Conservation (phyloP, 306 rosid species). For the Betula pendula region DNA sequence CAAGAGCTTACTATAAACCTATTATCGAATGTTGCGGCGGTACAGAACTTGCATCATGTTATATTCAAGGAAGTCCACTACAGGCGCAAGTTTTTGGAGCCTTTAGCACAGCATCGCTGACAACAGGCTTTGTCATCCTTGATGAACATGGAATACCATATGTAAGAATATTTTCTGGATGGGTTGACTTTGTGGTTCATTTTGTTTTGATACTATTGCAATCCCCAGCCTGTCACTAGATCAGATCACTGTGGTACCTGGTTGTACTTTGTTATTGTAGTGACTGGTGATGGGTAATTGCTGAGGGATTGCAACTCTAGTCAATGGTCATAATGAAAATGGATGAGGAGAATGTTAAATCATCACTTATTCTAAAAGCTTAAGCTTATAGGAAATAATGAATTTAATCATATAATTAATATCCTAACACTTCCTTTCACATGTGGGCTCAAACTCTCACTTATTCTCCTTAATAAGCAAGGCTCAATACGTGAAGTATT, state of each 20-base stretch:
- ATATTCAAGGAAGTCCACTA: conserved; percentile 54
- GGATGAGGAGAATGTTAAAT: neutral
- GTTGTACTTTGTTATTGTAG: conserved; percentile 7
- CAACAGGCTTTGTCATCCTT: conserved; percentile 67
- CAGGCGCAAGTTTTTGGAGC: conserved; percentile 93
- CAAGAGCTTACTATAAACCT: conserved; percentile 69
- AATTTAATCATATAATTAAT: too few species aligned
- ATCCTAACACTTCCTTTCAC: too few species aligned
- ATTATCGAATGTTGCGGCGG: conserved; percentile 77
- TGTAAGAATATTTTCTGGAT: conserved; percentile 35
- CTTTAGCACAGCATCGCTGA: conserved; percentile 72
- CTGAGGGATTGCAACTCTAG: neutral
- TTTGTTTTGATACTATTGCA: neutral
- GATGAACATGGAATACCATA: conserved; percentile 72
- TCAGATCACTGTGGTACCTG: conserved; percentile 12
- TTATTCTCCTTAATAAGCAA: too few species aligned
- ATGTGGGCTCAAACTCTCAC: too few species aligned
- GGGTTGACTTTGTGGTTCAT: conserved; percentile 4
- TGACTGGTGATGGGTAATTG: neutral
- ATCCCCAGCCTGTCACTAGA: neutral
- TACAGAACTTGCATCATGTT: conserved; percentile 76
- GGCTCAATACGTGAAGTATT: too few species aligned
- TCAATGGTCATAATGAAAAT: neutral
- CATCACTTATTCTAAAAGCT: too few species aligned
- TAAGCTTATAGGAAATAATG: too few species aligned